phyloP scores from a whole-genome alignment of 305 asterid species.

The Fraxinus sp. region DNA sequence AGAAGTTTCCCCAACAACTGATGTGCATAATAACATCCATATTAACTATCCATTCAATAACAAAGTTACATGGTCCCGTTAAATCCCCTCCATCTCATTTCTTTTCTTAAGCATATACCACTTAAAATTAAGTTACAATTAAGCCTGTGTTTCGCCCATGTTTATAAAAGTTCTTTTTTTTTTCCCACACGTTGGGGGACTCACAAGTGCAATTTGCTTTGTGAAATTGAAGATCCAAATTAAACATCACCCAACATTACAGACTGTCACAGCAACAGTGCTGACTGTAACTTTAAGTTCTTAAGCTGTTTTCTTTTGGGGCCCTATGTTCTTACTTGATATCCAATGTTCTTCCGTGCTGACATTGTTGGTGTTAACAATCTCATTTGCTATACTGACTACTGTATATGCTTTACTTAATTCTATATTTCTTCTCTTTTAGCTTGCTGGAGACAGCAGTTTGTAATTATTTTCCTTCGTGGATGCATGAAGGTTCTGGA shows the following conservation, averaged over 20 bases:
- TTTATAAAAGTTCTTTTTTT: background rate
- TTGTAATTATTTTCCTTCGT: constrained; percentile 24
- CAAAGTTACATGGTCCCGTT: background rate
- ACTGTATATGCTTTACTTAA: constrained; percentile 1
- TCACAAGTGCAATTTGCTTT: background rate
- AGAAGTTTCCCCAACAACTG: background rate
- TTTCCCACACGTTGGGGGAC: background rate
- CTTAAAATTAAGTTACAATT: background rate
- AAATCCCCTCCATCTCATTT: background rate
- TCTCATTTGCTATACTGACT: background rate
- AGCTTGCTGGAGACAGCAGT: constrained; percentile 24
- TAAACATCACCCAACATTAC: background rate
- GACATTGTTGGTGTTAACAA: constrained; percentile 1
- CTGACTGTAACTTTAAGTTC: background rate
- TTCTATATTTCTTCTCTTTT: constrained; percentile 23
- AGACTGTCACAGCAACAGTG: background rate
- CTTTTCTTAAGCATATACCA: background rate
- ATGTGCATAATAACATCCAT: background rate
- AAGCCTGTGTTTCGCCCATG: background rate
- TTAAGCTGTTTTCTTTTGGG: background rate
- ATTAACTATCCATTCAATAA: background rate
- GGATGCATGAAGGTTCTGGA: constrained; percentile 56
- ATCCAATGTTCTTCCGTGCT: background rate
- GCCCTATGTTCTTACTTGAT: background rate
- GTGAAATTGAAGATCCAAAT: background rate